A percentile compares a stretch with the other conserved stretches of the same genome.
These are phyloP conservation scores for Setaria viridis DNA, from an alignment of 202 grass and related monocot species.

Conservation along the genomic window DNA sequence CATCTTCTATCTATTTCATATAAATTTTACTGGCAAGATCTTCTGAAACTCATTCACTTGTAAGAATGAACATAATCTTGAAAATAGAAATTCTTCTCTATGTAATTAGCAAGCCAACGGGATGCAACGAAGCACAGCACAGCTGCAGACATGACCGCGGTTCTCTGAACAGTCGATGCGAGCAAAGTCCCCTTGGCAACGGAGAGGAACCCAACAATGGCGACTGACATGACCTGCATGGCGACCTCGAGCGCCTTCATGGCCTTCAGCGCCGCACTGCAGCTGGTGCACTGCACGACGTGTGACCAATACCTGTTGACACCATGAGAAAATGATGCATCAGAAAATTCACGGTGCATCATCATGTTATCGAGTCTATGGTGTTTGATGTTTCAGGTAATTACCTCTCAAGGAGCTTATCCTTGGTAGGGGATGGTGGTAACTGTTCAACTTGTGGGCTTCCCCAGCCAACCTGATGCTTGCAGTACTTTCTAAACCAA, in stretches of 20 bases:
- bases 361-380: neutral
- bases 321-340: neutral
- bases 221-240: conserved; percentile 61
- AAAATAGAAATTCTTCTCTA: conserved; percentile 88
- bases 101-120: conserved; percentile 71
- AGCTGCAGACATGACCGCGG: conserved; percentile 27
- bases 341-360: neutral
- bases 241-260: conserved; percentile 59
- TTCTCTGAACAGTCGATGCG: conserved; percentile 41
- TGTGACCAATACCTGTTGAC: conserved; percentile 82
- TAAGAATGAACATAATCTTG: conserved; percentile 82
- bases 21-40: too few relatives aligned
- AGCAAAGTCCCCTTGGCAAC: conserved; percentile 43
- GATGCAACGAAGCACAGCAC: conserved; percentile 70
- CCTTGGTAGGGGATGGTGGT: conserved; percentile 68
- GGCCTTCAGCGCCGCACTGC: conserved; percentile 55
- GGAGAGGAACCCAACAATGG: conserved; percentile 59
- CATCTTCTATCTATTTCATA: too few relatives aligned
- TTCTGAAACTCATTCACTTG: conserved; percentile 38
- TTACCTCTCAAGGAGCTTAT: conserved; percentile 83
- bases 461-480: conserved; percentile 66
- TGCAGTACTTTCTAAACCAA: conserved; percentile 81
- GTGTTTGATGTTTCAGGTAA: neutral
- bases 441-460: conserved; percentile 35
- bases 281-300: conserved; percentile 79